These are phyloP conservation scores for Aschersonia sp. DNA, from an alignment of 2,329 filamentous ascomycete species.

Conservation along the genomic window DNA sequence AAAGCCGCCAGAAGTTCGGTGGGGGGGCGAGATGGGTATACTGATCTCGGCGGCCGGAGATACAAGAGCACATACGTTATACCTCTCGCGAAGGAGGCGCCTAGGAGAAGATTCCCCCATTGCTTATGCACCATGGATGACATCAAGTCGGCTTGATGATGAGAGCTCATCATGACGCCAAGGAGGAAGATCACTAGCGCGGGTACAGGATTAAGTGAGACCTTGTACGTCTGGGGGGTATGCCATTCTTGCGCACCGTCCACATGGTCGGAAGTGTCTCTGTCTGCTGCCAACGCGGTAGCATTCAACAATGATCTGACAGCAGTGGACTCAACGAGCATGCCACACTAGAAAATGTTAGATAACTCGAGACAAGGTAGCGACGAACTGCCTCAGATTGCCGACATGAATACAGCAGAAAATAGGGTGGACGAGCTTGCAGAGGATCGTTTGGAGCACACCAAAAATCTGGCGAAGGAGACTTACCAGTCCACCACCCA, in stretches of 20 bases:
- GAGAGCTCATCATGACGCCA: slow-evolving; percentile 90
- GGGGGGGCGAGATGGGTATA: slow-evolving; percentile 71
- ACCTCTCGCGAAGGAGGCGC: slow-evolving; percentile 63
- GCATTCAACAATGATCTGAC: slow-evolving; percentile 55
- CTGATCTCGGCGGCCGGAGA: slow-evolving; percentile 65
- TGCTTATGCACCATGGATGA: slow-evolving; percentile 89
- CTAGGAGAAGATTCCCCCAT: slow-evolving; percentile 77
- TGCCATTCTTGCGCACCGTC: slow-evolving; percentile 34
- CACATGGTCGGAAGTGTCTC: slow-evolving; percentile 20
- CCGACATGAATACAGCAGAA: too few relatives aligned
- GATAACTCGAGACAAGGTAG: background rate
- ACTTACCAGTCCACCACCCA: slow-evolving; percentile 75
- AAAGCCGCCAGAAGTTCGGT: slow-evolving; percentile 83
- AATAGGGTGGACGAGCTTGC: too few relatives aligned
- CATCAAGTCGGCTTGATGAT: slow-evolving; percentile 71
- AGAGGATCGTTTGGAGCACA: background rate
- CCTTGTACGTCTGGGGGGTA: slow-evolving; percentile 51
- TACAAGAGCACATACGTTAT: slow-evolving; percentile 72
- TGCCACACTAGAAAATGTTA: slow-evolving; percentile 43
- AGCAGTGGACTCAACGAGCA: slow-evolving; percentile 65
- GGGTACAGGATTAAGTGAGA: slow-evolving; percentile 80
- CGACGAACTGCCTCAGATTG: too few relatives aligned
- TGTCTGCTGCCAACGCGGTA: slow-evolving; percentile 23
- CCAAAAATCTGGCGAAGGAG: background rate
- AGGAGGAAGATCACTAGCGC: slow-evolving; percentile 74